Base-by-base conservation (phyloP, 1,284 basidiomycete species). In the Cutaneotrichosporon curvatum region DNA sequence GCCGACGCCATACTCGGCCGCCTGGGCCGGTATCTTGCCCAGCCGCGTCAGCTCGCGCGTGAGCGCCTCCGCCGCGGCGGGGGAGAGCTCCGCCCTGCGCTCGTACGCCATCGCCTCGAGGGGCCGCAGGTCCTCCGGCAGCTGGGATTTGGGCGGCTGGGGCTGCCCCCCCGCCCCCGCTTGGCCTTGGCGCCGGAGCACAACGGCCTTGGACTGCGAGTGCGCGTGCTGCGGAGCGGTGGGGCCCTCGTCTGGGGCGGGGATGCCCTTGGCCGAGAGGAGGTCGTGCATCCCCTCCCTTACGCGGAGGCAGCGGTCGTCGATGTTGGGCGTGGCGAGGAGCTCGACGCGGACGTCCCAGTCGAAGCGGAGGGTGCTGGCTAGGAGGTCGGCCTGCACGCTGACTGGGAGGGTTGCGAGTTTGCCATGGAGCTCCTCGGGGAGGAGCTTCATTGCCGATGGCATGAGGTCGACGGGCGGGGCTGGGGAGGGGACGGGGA, bases 1-100 rank as follows among this genome's bases (percentile, higher is more conserved):
- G 21, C 51, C 55, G 3, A 68, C 63, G 9, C 62, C 61, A 38
- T 68, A 70, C 50, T 70, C 67, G 6, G 65, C 65, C 0, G 62
- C 62, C 44, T 68, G 66, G 12, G 61, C 58, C 2, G 65, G 63
- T 20, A 70, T 67, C 47, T 62, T 65, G 34, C 31, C 36, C 11
- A 70, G 54, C 11, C 66, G 44, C 0, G 40, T 40, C 23, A 70
- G 55, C 39, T 70, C 67, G 3, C 66, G 53, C 0, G 25, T 42
- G 37, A 66, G 43, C 2, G 65, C 58, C 20, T 62, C 52, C 9
- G 47, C 31, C 2, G 60, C 67, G 0, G 54, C 47, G 4, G 43
- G 31, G 14, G 60, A 56, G 1, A 70, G 44, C 40, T 67, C 63
- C 10, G 47, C 25, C 21, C 42, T 23, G 15, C 65, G 58, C 20